phyloP scores from a whole-genome alignment of 116 monocot species.

The Posidonia oceanica region DNA sequence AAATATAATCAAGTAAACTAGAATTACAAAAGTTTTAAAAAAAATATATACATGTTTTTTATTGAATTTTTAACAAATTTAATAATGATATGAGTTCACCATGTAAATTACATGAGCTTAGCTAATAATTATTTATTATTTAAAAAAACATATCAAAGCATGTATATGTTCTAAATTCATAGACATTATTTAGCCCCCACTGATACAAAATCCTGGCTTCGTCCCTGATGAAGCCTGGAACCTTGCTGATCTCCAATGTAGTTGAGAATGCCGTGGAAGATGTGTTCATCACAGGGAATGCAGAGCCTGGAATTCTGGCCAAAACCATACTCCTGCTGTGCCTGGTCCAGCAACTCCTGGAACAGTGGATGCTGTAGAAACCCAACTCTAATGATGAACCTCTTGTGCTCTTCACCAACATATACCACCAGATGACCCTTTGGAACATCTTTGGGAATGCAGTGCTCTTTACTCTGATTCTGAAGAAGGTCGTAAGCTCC shows the following conservation, averaged over 20 bases:
- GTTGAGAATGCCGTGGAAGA: conserved; percentile 27
- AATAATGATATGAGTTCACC: too few species aligned
- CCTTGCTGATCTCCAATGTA: not conserved
- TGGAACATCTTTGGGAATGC: conserved; percentile 27
- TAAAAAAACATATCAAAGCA: too few species aligned
- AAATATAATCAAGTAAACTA: too few species aligned
- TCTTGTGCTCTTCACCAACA: conserved; percentile 30
- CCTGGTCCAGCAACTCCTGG: conserved; percentile 29
- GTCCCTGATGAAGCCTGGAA: not conserved
- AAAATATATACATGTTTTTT: too few species aligned
- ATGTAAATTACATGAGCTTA: too few species aligned
- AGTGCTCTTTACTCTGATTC: not conserved
- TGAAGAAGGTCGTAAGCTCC: not conserved
- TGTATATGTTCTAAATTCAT: too few species aligned
- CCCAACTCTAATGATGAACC: conserved; percentile 26
- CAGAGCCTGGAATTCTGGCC: conserved; percentile 20
- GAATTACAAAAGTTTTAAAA: too few species aligned
- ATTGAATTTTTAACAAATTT: too few species aligned
- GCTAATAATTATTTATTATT: too few species aligned
- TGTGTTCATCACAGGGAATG: conserved; percentile 45
- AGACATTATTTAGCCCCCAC: too few species aligned
- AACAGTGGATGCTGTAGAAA: conserved; percentile 33
- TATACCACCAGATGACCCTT: conserved; percentile 49
- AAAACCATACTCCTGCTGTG: conserved; percentile 37
- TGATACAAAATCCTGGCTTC: too few species aligned